Base-by-base conservation (phyloP, 768 basidiomycete species). In the Tulasnella sp. region DNA sequence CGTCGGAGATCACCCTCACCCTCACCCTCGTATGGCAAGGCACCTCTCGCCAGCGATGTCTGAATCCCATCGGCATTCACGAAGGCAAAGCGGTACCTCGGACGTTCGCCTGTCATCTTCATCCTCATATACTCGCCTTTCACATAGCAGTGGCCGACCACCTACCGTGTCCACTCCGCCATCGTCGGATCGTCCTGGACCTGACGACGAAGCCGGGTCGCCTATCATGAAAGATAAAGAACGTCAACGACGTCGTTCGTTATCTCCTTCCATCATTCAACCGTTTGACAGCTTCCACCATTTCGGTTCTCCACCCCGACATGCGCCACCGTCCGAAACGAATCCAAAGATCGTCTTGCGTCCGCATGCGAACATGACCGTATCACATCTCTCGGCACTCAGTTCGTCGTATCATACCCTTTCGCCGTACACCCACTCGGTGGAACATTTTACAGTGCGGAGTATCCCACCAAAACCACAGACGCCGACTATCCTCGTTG, bases 401-500 rank as follows among this genome's bases (percentile, higher is more conserved):
- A 91, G 89, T 25, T 87, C 91, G 79, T 95, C 94, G 1, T 94
- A 97, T 80, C 97, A 97, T 81, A 99, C 97, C 0, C 85, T 99
- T 3, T 94, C 93, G 0, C 97, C 96, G 0, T 98, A 97, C 82
- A 97, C 96, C 7, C 89, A 94, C 74, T 90, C 91, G 17, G 86
- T 95, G 37, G 91, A 92, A 77, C 95, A 97, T 82, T 96, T 97
- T 82, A 94, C 96, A 0, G 94, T 97, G 15, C 15, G 75, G 37
- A 76, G 75, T 81, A 83, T 77, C 80, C 82, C 67, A 81, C 83
- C 22, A 81, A 80, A 34, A 84, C 86, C 40, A 81, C 83, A 14
- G 79, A 79, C 8, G 79, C 82, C 0, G 82, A 81, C 34, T 14
- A 15, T 42, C 2, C 72, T n/a, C 14, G 72, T 36, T 19, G 36